Evolutionary conservation across 495 filamentous ascomycete species (phyloP), one percentile per base, ranked within the genome.

Genomic region (Niebla homalea): DNA sequence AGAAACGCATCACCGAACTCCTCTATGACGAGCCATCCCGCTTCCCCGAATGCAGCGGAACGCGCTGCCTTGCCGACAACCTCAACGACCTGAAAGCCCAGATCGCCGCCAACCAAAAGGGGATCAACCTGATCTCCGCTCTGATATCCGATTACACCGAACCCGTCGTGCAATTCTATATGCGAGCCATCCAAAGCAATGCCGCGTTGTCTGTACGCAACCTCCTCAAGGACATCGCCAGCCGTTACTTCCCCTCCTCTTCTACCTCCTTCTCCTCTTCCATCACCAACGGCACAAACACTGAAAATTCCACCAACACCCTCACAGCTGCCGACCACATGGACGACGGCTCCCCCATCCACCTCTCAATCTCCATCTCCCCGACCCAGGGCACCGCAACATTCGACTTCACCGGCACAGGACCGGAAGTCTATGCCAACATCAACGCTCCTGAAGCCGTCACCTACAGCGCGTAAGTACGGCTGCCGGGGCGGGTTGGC

Each of bases 71-170:
- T 8, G 84, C 80, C 10, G 92, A 98, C 62, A 98, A 98, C 60
- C 70, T 98, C 60, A 95, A 93, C 48, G 92, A 98, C 63, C 77
- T 98, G 25, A 92, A 94, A 64, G 92, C 92, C 0, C 93, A 97
- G 59, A 84, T 97, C 21, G 90, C 92, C 0, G 89, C 90, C 16
- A 97, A 98, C 64, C 86, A 93, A 57, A 94, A 94, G 50, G 92
- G 92, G 23, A 96, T 98, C 53, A 86, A 79, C 22, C 75, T 98
- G 20, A 98, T 98, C 53, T 80, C 80, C 49, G 69, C 73, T 0
- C 71, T 98, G 1, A 94, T 98, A 53, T 73, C 77, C 19, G 92
- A 97, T 51, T 98, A 97, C 56, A 85, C 88, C 22, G 85, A 90
- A 54, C 76, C 84, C 3, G 88, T 88, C 0, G 92, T 98, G 4